A percentile compares a stretch with the other conserved stretches of the same genome.
Conservation (phyloP, 805 yeast genomes). For the Metschnikowia peoriensis region DNA sequence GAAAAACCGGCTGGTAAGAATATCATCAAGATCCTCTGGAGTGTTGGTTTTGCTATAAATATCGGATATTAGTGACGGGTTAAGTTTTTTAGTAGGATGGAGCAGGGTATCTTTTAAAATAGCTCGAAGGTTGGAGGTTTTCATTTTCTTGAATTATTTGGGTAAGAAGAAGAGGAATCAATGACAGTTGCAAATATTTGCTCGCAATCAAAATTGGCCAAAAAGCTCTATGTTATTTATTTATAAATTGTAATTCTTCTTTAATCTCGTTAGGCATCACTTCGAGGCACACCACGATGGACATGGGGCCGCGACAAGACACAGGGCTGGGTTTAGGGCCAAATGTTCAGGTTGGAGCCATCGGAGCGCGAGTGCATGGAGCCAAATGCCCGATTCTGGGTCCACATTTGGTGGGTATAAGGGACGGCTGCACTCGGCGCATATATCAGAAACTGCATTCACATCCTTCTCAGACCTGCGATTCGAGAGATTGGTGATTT, state of each 20-base stretch:
- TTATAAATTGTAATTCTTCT: too few relatives aligned
- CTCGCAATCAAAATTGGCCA: too few relatives aligned
- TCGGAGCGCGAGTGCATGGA: conserved; percentile 46
- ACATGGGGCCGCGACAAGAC: conserved; percentile 2
- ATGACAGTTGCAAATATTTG: not conserved
- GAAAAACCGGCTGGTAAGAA: conserved; percentile 21
- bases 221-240: too few relatives aligned
- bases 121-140: conserved; percentile 1
- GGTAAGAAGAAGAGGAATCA: not conserved
- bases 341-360: conserved; percentile 4
- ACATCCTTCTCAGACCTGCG: not conserved
- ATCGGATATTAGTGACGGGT: conserved; percentile 12
- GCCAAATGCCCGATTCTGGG: conserved; percentile 37
- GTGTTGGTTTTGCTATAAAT: conserved; percentile 6
- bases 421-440: conserved; percentile 18
- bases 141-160: not conserved
- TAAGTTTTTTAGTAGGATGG: conserved; percentile 12
- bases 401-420: conserved; percentile 1
- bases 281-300: conserved; percentile 8
- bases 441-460: conserved; percentile 1
- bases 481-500: not conserved
- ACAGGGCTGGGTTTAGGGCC: not conserved
- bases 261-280: not conserved
- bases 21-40: conserved; percentile 7
- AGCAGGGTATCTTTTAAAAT: conserved; percentile 1